phyloP scores from a whole-genome alignment of 768 basidiomycete species.

The Amyloporia xantha region DNA sequence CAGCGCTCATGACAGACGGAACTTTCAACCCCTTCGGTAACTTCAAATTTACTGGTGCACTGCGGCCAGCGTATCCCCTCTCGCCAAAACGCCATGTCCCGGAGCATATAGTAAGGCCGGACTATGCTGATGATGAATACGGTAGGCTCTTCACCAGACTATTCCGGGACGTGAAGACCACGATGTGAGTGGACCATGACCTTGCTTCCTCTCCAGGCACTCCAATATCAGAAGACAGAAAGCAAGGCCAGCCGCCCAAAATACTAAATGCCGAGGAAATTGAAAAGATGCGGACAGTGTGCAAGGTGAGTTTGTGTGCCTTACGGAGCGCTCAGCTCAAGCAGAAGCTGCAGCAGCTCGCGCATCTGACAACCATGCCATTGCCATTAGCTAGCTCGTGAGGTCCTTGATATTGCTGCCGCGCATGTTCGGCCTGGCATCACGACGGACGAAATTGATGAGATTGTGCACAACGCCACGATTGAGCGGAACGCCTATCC shows the following conservation, averaged over 20 bases:
- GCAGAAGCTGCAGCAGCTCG: conserved; percentile 2
- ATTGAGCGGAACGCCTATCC: conserved; percentile 92
- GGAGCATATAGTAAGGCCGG: conserved; percentile 77
- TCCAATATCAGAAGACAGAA: conserved; percentile 53
- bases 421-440: conserved; percentile 84
- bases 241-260: conserved; percentile 53
- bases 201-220: conserved; percentile 36
- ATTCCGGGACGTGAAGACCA: conserved; percentile 26
- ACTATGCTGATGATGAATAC: conserved; percentile 78
- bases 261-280: conserved; percentile 70
- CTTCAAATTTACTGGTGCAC: conserved; percentile 69
- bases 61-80: conserved; percentile 86
- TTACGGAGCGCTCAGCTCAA: background rate
- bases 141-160: conserved; percentile 38
- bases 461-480: conserved; percentile 85
- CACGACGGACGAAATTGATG: conserved; percentile 93
- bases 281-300: conserved; percentile 83
- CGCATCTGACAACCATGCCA: background rate
- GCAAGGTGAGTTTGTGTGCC: conserved; percentile 50
- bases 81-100: conserved; percentile 73
- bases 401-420: conserved; percentile 91
- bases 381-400: conserved; percentile 63
- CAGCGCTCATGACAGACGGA: conserved; percentile 42
- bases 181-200: conserved; percentile 21
- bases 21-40: conserved; percentile 75